A percentile compares a stretch with the other conserved stretches of the same genome.
These are phyloP conservation scores for Ramaria sp. DNA, from an alignment of 768 basidiomycete genomes.

Conservation along the genomic window DNA sequence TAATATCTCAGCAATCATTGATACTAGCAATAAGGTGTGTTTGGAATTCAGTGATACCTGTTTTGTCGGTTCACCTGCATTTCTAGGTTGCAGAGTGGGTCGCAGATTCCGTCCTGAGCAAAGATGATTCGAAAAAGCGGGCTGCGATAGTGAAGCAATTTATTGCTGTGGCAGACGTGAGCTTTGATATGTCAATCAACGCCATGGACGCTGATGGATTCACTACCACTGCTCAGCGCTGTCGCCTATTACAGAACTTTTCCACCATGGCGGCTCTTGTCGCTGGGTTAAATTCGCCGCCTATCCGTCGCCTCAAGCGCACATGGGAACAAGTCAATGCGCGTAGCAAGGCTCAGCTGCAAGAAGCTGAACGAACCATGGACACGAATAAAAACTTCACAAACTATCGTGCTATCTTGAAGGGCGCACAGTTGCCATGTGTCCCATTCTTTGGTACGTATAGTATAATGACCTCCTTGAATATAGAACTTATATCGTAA, in stretches of 20 bases:
- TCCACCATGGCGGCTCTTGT: slow-evolving; percentile 96
- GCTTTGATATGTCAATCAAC: slow-evolving; percentile 20
- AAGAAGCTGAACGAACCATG: slow-evolving; percentile 78
- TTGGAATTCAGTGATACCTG: background rate
- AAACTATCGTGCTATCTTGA: slow-evolving; percentile 79
- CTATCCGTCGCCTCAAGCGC: slow-evolving; percentile 84
- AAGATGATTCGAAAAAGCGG: slow-evolving; percentile 77
- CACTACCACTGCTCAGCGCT: slow-evolving; percentile 44
- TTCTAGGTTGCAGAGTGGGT: slow-evolving; percentile 88
- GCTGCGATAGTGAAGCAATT: slow-evolving; percentile 81
- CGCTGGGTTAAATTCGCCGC: slow-evolving; percentile 88
- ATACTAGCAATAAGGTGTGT: slow-evolving; percentile 75
- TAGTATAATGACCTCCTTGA: background rate
- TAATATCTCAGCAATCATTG: slow-evolving; percentile 81
- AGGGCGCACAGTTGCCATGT: slow-evolving; percentile 80
- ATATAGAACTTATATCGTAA: background rate
- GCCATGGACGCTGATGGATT: background rate
- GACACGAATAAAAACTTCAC: slow-evolving; percentile 91
- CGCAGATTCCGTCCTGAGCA: slow-evolving; percentile 66
- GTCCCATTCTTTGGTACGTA: slow-evolving; percentile 89
- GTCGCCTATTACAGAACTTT: slow-evolving; percentile 84
- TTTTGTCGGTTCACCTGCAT: background rate
- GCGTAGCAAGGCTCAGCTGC: slow-evolving; percentile 62
- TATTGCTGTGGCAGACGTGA: slow-evolving; percentile 82
- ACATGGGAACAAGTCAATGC: slow-evolving; percentile 86